These are phyloP conservation scores for Leptomonas pyrrhocoris DNA, from an alignment of 208 protist genomes.

Conservation along the genomic window DNA sequence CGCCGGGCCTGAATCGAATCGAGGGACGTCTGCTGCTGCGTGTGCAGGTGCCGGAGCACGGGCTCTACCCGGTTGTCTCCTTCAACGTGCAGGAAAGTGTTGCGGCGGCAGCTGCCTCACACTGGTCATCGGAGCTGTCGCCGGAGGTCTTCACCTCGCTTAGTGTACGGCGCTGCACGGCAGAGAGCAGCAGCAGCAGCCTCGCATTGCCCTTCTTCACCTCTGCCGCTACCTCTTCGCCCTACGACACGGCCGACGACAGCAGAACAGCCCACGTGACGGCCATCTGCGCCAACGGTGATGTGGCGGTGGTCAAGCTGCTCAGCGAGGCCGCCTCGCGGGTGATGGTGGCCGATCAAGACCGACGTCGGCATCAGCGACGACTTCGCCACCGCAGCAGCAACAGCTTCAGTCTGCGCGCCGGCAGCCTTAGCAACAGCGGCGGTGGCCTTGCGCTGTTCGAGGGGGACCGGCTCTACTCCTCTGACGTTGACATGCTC, in stretches of 20 bases:
- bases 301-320: slow-evolving; percentile 26
- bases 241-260: neutral
- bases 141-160: neutral
- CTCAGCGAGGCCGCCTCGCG: slow-evolving; percentile 26
- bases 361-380: slow-evolving; percentile 5
- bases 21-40: slow-evolving; percentile 64
- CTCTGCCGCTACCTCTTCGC: neutral
- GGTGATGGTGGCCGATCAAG: slow-evolving; percentile 28
- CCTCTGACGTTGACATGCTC: neutral
- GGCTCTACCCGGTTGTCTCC: slow-evolving; percentile 61
- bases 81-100: slow-evolving; percentile 27
- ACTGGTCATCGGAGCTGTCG: neutral
- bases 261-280: slow-evolving; percentile 10
- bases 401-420: neutral
- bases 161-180: neutral
- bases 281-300: slow-evolving; percentile 29
- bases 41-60: slow-evolving; percentile 44
- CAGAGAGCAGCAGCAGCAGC: neutral
- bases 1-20: slow-evolving; percentile 61
- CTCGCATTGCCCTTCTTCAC: neutral
- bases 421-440: slow-evolving; percentile 7
- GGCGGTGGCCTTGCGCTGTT: neutral
- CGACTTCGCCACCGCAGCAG: neutral
- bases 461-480: neutral
- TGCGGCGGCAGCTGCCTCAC: neutral